Percentiles rank a stretch among this genome's conserved stretches.
Conservation (phyloP, 148 eudicot genomes). For the Arbutus unedo region DNA sequence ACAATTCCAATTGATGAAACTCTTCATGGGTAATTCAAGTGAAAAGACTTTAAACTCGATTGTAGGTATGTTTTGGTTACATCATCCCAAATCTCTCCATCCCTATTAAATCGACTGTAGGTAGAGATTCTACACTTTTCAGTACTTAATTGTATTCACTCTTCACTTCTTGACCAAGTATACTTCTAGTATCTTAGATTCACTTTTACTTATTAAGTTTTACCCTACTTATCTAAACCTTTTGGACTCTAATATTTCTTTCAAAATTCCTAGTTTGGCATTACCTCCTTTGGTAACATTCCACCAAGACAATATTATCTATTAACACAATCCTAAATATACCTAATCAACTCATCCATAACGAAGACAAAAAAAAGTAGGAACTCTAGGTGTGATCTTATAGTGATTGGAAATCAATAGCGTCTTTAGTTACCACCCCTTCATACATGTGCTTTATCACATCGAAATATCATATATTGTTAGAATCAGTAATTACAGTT, state of each 20-base stretch:
- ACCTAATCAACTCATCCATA: neutral
- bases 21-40: conserved; percentile 1
- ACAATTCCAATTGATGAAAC: neutral
- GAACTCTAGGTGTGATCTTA: neutral
- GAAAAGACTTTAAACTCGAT: neutral
- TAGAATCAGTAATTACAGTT: no score
- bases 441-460: neutral
- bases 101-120: neutral
- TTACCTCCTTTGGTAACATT: neutral
- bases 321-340: neutral
- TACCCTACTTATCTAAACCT: neutral
- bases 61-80: neutral
- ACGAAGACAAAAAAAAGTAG: neutral
- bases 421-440: neutral
- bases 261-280: neutral
- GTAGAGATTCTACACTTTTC: neutral
- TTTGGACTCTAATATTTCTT: neutral
- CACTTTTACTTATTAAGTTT: neutral
- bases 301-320: neutral
- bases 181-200: neutral
- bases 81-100: neutral
- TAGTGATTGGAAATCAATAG: neutral
- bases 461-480: neutral
- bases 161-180: neutral
- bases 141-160: neutral